Conservation (phyloP, 371 early-diverging fungal species). For the Paramicrosporidium saccamoebae region DNA sequence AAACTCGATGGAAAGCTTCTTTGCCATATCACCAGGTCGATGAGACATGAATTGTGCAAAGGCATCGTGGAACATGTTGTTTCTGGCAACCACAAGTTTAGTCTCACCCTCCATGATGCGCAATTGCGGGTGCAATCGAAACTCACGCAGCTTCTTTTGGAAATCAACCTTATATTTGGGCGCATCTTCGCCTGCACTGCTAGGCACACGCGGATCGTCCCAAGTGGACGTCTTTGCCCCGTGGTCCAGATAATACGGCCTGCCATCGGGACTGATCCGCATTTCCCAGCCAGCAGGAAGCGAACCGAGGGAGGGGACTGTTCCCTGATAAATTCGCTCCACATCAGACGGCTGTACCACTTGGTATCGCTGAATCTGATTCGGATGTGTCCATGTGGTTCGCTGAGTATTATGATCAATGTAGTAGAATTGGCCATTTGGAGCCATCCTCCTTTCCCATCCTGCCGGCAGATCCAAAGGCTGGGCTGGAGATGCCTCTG, state of each 20-base stretch:
- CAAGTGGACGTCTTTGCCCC: conserved; percentile 72
- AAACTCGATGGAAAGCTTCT: conserved; percentile 83
- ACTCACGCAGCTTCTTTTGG: conserved; percentile 73
- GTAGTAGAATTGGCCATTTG: conserved; percentile 53
- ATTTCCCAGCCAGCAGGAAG: conserved; percentile 88
- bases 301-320: conserved; percentile 38
- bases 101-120: conserved; percentile 68
- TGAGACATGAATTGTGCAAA: conserved; percentile 68
- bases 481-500: too few species aligned
- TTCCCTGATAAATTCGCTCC: conserved; percentile 13
- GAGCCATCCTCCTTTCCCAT: conserved; percentile 44
- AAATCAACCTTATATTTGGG: conserved; percentile 94
- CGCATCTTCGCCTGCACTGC: conserved; percentile 61
- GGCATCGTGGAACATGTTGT: conserved; percentile 67
- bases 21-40: conserved; percentile 48
- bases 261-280: conserved; percentile 63
- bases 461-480: conserved; percentile 54
- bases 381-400: conserved; percentile 65
- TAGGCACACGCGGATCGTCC: conserved; percentile 85
- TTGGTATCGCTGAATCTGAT: too few species aligned
- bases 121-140: conserved; percentile 64
- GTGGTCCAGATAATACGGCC: conserved; percentile 77
- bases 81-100: conserved; percentile 54
- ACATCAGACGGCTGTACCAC: conserved; percentile 11
- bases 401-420: conserved; percentile 70